Evolutionary conservation across 179 eudicot genomes (phyloP).

Genomic region (Gypsophila paniculata): DNA sequence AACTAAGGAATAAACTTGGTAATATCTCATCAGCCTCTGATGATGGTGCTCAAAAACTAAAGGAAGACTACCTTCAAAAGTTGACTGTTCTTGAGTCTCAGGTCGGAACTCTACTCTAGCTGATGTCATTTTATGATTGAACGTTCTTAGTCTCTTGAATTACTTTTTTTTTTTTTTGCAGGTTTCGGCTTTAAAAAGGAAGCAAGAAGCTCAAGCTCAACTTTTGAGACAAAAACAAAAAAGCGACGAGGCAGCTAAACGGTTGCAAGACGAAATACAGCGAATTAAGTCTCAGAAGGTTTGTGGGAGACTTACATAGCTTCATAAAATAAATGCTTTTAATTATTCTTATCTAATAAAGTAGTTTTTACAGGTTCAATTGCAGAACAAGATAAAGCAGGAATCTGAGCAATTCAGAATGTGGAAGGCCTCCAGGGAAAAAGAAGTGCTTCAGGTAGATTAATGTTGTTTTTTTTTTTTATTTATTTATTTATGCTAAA

Average conservation of each 20-base stretch:
- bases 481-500: too few species aligned
- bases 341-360: not conserved
- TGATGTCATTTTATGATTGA: constrained; percentile 11
- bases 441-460: constrained; percentile 94
- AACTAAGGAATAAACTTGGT: constrained; percentile 62
- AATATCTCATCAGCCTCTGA: constrained; percentile 65
- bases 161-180: constrained; percentile 22
- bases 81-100: constrained; percentile 78
- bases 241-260: constrained; percentile 91
- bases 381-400: constrained; percentile 93
- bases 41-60: constrained; percentile 81
- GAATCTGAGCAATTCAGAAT: constrained; percentile 93
- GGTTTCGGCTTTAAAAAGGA: constrained; percentile 88
- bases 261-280: constrained; percentile 93
- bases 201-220: constrained; percentile 97
- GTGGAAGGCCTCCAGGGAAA: constrained; percentile 95
- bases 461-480: not conserved
- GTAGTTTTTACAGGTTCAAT: constrained; percentile 58
- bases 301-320: constrained; percentile 2
- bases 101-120: constrained; percentile 35
- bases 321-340: not conserved
- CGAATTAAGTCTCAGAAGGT: constrained; percentile 95
- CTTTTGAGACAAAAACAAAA: constrained; percentile 83
- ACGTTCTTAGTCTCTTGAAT: not conserved
- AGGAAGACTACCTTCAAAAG: constrained; percentile 92